Evolutionary conservation across 1,284 basidiomycete species (phyloP).

Genomic region (Cutaneotrichosporon spelunceum): DNA sequence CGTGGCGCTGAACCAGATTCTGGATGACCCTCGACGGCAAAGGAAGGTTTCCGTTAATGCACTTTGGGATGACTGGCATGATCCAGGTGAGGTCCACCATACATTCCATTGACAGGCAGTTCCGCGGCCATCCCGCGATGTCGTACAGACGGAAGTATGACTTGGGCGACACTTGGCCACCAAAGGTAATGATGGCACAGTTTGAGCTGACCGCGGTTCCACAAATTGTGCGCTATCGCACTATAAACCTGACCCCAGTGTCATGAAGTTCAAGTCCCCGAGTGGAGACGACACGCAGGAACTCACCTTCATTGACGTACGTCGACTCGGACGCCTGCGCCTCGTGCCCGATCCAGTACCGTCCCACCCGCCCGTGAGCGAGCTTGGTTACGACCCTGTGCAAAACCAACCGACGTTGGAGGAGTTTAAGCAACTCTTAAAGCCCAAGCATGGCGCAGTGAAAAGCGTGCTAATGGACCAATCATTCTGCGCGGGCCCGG

Average conservation of each 20-base stretch:
- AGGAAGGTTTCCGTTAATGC: slow-evolving; percentile 66
- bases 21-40: slow-evolving; percentile 66
- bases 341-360: slow-evolving; percentile 60
- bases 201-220: slow-evolving; percentile 27
- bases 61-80: slow-evolving; percentile 81
- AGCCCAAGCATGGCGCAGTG: slow-evolving; percentile 65
- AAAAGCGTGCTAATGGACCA: slow-evolving; percentile 79
- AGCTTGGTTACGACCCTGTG: slow-evolving; percentile 74
- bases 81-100: slow-evolving; percentile 58
- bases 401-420: slow-evolving; percentile 65
- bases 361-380: slow-evolving; percentile 65
- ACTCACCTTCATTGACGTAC: slow-evolving; percentile 53
- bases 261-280: slow-evolving; percentile 39
- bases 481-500: slow-evolving; percentile 73
- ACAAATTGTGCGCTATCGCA: slow-evolving; percentile 35
- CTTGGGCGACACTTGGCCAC: slow-evolving; percentile 68
- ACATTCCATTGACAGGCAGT: slow-evolving; percentile 46
- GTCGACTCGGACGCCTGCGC: slow-evolving; percentile 69
- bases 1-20: slow-evolving; percentile 51
- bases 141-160: slow-evolving; percentile 60
- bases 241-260: slow-evolving; percentile 48
- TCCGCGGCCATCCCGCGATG: slow-evolving; percentile 62
- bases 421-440: slow-evolving; percentile 58
- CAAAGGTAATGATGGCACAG: slow-evolving; percentile 58
- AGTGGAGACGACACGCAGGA: slow-evolving; percentile 35